Conservation (phyloP, 2,329 filamentous ascomycete genomes). For the Exophiala xenobiotica region DNA sequence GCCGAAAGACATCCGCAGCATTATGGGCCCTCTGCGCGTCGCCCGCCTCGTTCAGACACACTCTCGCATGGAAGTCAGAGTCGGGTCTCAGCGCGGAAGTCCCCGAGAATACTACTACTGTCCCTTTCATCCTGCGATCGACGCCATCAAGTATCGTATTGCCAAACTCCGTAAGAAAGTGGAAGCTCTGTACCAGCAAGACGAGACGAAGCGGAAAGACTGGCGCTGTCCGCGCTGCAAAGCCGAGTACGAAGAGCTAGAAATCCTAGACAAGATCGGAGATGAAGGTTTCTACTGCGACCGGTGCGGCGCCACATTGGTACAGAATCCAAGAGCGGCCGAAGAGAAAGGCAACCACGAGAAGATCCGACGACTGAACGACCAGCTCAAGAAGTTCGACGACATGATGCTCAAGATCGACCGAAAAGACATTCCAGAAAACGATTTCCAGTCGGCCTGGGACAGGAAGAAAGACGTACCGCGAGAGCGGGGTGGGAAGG, state of each 20-base stretch:
- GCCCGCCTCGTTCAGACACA: slow-evolving; percentile 75
- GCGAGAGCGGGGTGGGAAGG: slow-evolving; percentile 39
- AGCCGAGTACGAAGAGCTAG: slow-evolving; percentile 83
- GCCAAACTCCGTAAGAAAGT: slow-evolving; percentile 86
- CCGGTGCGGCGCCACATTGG: slow-evolving; percentile 60
- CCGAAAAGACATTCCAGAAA: slow-evolving; percentile 42
- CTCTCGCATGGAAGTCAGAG: slow-evolving; percentile 72
- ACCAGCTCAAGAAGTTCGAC: slow-evolving; percentile 48
- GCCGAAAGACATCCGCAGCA: slow-evolving; percentile 85
- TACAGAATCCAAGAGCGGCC: slow-evolving; percentile 46
- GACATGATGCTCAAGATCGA: slow-evolving; percentile 51
- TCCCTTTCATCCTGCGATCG: slow-evolving; percentile 89
- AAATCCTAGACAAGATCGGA: slow-evolving; percentile 75
- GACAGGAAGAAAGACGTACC: slow-evolving; percentile 48
- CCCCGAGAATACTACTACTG: slow-evolving; percentile 96
- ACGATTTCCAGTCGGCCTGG: slow-evolving; percentile 51
- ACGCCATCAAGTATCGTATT: slow-evolving; percentile 93
- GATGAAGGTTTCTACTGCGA: slow-evolving; percentile 76
- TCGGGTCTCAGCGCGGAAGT: slow-evolving; percentile 76
- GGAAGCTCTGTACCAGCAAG: slow-evolving; percentile 75
- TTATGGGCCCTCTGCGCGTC: slow-evolving; percentile 80
- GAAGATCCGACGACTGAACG: slow-evolving; percentile 51
- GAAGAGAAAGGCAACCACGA: slow-evolving; percentile 49
- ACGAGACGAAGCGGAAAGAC: slow-evolving; percentile 75
- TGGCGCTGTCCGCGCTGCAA: slow-evolving; percentile 81